Evolutionary conservation across 164 flowering plant species (phyloP).

Genomic region (Cinnamomum micranthum): DNA sequence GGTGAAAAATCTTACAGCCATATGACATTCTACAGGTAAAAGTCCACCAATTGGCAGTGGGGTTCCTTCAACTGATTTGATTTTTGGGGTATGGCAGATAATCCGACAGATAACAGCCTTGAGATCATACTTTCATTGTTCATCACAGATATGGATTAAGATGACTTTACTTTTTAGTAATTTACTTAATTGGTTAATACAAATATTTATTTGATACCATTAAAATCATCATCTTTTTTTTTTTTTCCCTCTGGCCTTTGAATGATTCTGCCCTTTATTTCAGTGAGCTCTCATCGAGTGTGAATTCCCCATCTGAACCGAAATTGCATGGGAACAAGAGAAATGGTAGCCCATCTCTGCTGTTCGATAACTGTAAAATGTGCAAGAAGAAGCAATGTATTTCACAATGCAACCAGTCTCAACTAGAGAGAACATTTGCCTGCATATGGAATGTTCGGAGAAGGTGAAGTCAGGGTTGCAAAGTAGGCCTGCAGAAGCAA

Average conservation of each 20-base stretch:
- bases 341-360: constrained; percentile 39
- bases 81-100: neutral
- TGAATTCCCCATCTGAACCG: constrained; percentile 23
- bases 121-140: neutral
- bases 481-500: constrained; percentile 20
- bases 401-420: constrained; percentile 14
- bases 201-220: neutral
- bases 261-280: constrained; percentile 7
- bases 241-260: neutral
- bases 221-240: too few relatives aligned
- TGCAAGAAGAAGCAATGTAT: constrained; percentile 39
- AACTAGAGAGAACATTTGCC: constrained; percentile 15
- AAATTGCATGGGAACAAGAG: constrained; percentile 42
- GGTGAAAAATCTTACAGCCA: neutral
- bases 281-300: constrained; percentile 46
- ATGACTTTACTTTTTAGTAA: neutral
- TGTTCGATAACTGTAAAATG: constrained; percentile 28
- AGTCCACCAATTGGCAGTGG: neutral
- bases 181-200: neutral
- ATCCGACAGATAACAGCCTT: neutral
- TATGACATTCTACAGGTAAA: neutral
- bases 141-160: too few relatives aligned
- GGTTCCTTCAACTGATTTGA: neutral
- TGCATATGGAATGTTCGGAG: constrained; percentile 20
- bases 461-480: constrained; percentile 13